Evolutionary conservation across 257 asterid genomes (phyloP).

Genomic region (Nemophila menziesii): DNA sequence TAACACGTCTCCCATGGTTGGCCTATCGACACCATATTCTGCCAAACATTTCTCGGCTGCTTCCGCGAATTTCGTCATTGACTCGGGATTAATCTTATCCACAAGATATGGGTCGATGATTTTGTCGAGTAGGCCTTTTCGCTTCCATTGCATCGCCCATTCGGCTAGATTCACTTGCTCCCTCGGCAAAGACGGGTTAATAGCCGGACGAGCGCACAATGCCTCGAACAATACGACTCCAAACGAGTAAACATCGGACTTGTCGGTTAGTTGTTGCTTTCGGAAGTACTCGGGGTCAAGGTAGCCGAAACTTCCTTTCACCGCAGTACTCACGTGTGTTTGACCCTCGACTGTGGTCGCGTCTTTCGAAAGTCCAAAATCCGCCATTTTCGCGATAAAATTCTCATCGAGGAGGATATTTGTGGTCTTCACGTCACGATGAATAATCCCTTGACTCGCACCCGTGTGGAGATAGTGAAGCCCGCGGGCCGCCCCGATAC

Average conservation of each 20-base stretch:
- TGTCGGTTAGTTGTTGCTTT: conserved; percentile 74
- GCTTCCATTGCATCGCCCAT: conserved; percentile 94
- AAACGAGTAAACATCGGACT: conserved; percentile 84
- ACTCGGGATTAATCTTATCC: conserved; percentile 54
- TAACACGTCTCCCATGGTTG: conserved; percentile 87
- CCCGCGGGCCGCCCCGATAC: conserved; percentile 93
- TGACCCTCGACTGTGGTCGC: conserved; percentile 46
- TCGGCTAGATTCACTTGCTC: conserved; percentile 95
- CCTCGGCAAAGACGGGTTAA: conserved; percentile 63
- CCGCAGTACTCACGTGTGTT: conserved; percentile 83
- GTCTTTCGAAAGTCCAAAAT: conserved; percentile 82
- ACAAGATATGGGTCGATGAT: conserved; percentile 63
- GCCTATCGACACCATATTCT: conserved; percentile 84
- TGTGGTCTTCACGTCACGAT: conserved; percentile 82
- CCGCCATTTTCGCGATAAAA: conserved; percentile 82
- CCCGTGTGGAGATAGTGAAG: conserved; percentile 91
- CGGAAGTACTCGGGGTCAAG: conserved; percentile 85
- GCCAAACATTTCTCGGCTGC: conserved; percentile 90
- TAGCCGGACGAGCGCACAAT: conserved; percentile 71
- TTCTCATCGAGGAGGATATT: conserved; percentile 68
- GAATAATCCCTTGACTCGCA: conserved; percentile 73
- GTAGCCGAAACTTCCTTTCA: conserved; percentile 92
- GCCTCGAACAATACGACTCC: conserved; percentile 74
- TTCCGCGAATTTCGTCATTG: conserved; percentile 65
- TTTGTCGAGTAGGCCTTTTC: conserved; percentile 64